A percentile compares a stretch with the other conserved stretches of the same genome.
phyloP scores from a whole-genome alignment of 805 yeast species.

The Schwanniomyces pseudopolymorphus region DNA sequence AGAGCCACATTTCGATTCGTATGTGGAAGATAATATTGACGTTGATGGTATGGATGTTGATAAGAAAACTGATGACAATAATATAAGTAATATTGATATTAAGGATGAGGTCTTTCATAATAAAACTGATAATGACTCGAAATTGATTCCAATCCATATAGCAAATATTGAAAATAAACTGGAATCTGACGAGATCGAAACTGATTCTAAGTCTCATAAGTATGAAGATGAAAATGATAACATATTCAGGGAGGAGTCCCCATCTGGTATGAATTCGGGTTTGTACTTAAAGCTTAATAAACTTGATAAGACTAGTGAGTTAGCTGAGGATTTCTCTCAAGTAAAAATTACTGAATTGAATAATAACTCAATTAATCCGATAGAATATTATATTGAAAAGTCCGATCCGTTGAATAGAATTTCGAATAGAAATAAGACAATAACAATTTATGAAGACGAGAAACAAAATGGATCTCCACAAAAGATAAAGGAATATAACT shows the following conservation, averaged over 20 bases:
- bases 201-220: not conserved
- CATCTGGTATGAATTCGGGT: constrained; percentile 5
- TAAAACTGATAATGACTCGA: not conserved
- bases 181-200: not conserved
- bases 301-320: constrained; percentile 15
- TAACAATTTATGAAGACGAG: constrained; percentile 42
- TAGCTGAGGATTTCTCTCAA: constrained; percentile 28
- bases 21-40: constrained; percentile 60
- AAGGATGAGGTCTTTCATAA: not conserved
- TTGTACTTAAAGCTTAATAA: constrained; percentile 7
- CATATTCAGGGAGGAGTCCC: constrained; percentile 3
- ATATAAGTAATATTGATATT: not conserved
- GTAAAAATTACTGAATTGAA: constrained; percentile 23
- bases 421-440: constrained; percentile 33
- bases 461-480: constrained; percentile 32
- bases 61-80: constrained; percentile 5
- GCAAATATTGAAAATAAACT: not conserved
- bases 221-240: constrained; percentile 1
- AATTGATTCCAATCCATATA: not conserved
- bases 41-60: constrained; percentile 34
- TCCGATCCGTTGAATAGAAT: constrained; percentile 41
- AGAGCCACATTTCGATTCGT: constrained; percentile 47
- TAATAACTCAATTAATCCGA: constrained; percentile 13
- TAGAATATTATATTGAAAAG: constrained; percentile 37
- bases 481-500: constrained; percentile 29